Conservation (phyloP, 2,329 filamentous ascomycete genomes). For the Neonectria faginata region DNA sequence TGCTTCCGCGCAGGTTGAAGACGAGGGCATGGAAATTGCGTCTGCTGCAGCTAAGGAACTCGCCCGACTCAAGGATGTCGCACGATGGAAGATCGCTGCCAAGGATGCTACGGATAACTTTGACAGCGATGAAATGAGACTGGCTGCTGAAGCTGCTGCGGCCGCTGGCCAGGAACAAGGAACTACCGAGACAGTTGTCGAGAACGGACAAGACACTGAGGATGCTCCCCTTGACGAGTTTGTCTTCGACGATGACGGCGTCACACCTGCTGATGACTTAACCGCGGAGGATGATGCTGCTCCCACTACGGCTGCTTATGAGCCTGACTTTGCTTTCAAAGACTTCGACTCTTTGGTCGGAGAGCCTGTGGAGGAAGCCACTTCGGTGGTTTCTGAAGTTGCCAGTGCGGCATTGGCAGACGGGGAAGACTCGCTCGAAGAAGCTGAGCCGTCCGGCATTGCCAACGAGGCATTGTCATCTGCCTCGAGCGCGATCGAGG, state of each 20-base stretch:
- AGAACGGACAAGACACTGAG: constrained; percentile 43
- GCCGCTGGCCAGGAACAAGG: constrained; percentile 32
- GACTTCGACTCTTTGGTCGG: constrained; percentile 38
- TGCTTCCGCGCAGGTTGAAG: constrained; percentile 76
- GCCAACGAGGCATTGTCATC: constrained; percentile 32
- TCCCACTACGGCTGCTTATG: constrained; percentile 25
- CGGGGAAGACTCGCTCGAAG: constrained; percentile 6
- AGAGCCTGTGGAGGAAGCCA: constrained; percentile 30
- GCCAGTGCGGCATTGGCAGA: constrained; percentile 26
- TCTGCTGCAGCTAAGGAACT: constrained; percentile 84
- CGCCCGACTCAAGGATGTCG: constrained; percentile 82
- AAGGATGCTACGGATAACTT: constrained; percentile 84
- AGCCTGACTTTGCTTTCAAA: constrained; percentile 37
- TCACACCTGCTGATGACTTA: constrained; percentile 30
- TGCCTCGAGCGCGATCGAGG: constrained; percentile 27
- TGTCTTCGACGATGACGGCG: constrained; percentile 35
- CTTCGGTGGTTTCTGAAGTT: constrained; percentile 25
- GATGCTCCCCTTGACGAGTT: constrained; percentile 47
- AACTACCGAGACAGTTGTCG: constrained; percentile 41
- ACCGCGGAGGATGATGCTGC: constrained; percentile 25
- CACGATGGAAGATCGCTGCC: constrained; percentile 83
- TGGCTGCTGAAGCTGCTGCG: constrained; percentile 60
- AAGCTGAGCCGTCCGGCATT: constrained; percentile 14
- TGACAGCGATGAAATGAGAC: constrained; percentile 72
- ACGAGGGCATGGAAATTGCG: constrained; percentile 83